Percentiles rank a stretch among this genome's conserved stretches.
Conservation (phyloP, 805 yeast species). For the Wickerhamomyces canadensis region DNA sequence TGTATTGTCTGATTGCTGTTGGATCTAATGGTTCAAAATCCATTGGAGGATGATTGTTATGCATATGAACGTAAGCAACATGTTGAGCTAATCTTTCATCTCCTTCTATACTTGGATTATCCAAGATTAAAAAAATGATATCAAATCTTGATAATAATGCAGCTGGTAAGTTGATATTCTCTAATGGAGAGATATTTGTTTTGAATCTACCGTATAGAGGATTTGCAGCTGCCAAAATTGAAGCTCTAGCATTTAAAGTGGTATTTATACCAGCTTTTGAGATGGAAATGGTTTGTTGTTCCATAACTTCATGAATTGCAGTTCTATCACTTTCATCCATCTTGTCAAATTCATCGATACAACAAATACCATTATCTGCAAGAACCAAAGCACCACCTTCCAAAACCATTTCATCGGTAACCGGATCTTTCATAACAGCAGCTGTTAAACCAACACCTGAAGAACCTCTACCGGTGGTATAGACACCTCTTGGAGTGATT, state of each 20-base stretch:
- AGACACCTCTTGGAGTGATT: conserved; percentile 93
- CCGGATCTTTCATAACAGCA: conserved; percentile 97
- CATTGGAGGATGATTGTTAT: conserved; percentile 76
- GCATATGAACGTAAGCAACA: conserved; percentile 95
- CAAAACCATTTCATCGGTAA: conserved; percentile 96
- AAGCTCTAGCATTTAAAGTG: conserved; percentile 90
- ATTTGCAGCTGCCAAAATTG: conserved; percentile 97
- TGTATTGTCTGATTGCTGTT: conserved; percentile 75
- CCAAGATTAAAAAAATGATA: conserved; percentile 78
- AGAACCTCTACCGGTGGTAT: conserved; percentile 97
- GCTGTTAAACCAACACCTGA: conserved; percentile 99
- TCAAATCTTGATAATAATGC: conserved; percentile 95
- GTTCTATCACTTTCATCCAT: conserved; percentile 97
- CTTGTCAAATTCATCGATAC: conserved; percentile 98
- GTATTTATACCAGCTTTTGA: conserved; percentile 98
- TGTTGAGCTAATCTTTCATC: conserved; percentile 89
- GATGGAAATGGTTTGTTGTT: conserved; percentile 95
- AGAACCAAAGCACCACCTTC: conserved; percentile 98
- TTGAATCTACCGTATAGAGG: conserved; percentile 95
- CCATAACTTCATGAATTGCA: conserved; percentile 99
- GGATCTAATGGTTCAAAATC: conserved; percentile 75
- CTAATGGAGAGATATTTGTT: conserved; percentile 83
- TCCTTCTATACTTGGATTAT: conserved; percentile 69
- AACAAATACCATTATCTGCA: conserved; percentile 97
- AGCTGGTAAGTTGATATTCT: conserved; percentile 94